Base-by-base conservation (phyloP, 2,329 filamentous ascomycete genomes). In the Aspergillus ibericus region DNA sequence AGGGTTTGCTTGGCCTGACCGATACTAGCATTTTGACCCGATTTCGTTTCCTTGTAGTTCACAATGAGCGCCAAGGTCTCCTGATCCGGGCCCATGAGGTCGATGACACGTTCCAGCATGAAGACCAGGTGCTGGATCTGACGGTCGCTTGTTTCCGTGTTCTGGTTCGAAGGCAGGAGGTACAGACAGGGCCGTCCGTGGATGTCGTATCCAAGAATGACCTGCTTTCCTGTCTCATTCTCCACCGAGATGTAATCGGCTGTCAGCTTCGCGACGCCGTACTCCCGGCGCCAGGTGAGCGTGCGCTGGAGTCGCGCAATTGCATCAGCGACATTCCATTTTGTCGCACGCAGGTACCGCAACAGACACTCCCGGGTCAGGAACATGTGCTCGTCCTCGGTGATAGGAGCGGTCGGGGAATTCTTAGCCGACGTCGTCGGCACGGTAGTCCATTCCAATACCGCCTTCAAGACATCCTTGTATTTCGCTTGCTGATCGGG, bases 201-300 rank as follows among this genome's bases (percentile, higher is more conserved):
- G 59, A 88, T 90, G 78, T 99, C 95, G 76, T 87, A 99, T 42
- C 95, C 95, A 18, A 95, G 77, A 58, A 96, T 83, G 58, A 96
- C 83, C 76, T 98, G 93, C 81, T 99, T 99, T 66, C 95, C 95
- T 9, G 93, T 98, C 79, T 93, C 92, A 75, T 97, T 96, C 81
- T 99, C 95, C 12, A 90, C 87, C 1, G 90, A 92, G 70, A 98
- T 93, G 77, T 96, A 90, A 8, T 97, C 93, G 9, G 89, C 82
- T 0, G 91, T 93, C 56, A 78, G 72, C 54, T 84, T 87, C 60
- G 90, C 85, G 58, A 96, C 82, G 49, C 92, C 92, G 71, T 96
- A 99, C 71, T 96, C 92, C 56, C 93, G 85, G 48, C 95, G 87
- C 95, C 95, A 99, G 60, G 85, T 83, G 58, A 98, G 78, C 0